Evolutionary conservation across 768 basidiomycete species (phyloP), one percentile per base, ranked within the genome.

Genomic region (Tricholoma sp.): DNA sequence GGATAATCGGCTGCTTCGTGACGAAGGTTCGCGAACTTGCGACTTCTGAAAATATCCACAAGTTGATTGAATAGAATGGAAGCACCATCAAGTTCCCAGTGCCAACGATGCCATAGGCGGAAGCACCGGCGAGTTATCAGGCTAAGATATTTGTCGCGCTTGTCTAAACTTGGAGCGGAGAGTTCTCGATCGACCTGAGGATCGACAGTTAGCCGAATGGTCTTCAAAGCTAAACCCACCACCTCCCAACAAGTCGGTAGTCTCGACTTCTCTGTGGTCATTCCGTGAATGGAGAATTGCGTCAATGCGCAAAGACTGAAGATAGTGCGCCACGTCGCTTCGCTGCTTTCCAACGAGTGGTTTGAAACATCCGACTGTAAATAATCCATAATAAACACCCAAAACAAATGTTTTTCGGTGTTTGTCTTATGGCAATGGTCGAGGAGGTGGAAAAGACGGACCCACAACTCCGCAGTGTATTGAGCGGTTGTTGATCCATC

Each of bases 221-320:
- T 74, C 39, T 79, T 76, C 37, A 95, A 72, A 0, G 88, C 84
- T 32, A 72, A 60, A 0, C 74, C 63, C 18, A 89, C 82, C 0
- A 89, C 67, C 0, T 80, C 75, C 95, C 95, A 98, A 10, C 77
- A 79, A 1, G 83, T 72, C 3, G 76, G 72, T 14, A 88, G 75
- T 24, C 69, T 71, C 12, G 71, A 62, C 11, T 60, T 64, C 7
- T 64, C 58, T 9, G 70, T 69, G 9, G 69, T 66, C 72, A 76
- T 73, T n/a, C 76, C 76, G 57, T 72, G 68, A 5, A 74, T 64
- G 1, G 86, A 87, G 72, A 96, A 90, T 64, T 94, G 94, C 0
- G 90, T 89, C 11, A 95, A 69, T 1, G 86, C 80, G 57, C 83
- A 88, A 1, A 95, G 69, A 22, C 76, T 79, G 64, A 91, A 88